Percentiles rank a stretch among this genome's conserved stretches.
phyloP scores from a whole-genome alignment of 768 basidiomycete genomes.

The Boletus sp. region DNA sequence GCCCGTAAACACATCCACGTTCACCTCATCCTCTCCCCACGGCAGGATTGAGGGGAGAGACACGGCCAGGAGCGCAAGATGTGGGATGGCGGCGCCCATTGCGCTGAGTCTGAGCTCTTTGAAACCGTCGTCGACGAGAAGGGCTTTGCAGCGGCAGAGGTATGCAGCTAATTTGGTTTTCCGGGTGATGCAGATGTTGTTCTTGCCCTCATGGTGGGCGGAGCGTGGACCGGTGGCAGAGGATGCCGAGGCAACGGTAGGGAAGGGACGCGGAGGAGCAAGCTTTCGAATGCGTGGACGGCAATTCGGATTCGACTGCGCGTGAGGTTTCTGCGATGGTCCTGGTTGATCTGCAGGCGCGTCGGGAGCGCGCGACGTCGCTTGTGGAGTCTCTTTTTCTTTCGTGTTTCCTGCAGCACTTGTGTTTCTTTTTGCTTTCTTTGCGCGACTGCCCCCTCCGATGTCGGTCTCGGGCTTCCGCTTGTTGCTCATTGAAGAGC shows the following conservation, averaged over 20 bases:
- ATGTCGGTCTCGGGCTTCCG: conserved; percentile 17
- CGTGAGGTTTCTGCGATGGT: conserved; percentile 1
- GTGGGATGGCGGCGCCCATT: conserved; percentile 89
- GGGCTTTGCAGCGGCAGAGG: conserved; percentile 71
- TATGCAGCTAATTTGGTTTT: conserved; percentile 71
- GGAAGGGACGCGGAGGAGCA: conserved; percentile 69
- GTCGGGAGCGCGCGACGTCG: background rate
- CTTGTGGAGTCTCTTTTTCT: background rate
- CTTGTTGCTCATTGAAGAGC: conserved; percentile 16
- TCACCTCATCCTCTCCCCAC: conserved; percentile 58
- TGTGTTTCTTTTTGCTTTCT: conserved; percentile 14
- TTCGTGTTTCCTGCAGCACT: conserved; percentile 2
- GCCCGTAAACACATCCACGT: conserved; percentile 60
- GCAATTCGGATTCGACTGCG: conserved; percentile 7
- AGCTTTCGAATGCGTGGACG: conserved; percentile 56
- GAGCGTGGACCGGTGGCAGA: conserved; percentile 81
- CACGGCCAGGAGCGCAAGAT: conserved; percentile 63
- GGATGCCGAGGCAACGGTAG: conserved; percentile 69
- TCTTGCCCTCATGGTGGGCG: conserved; percentile 75
- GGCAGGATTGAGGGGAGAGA: conserved; percentile 74
- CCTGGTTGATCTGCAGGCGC: background rate
- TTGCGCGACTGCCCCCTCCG: conserved; percentile 4
- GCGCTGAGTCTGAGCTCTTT: conserved; percentile 72
- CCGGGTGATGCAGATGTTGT: conserved; percentile 75
- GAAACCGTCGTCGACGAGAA: conserved; percentile 74